phyloP scores from a whole-genome alignment of 2,329 filamentous ascomycete species.

The Colletotrichum kahawae region DNA sequence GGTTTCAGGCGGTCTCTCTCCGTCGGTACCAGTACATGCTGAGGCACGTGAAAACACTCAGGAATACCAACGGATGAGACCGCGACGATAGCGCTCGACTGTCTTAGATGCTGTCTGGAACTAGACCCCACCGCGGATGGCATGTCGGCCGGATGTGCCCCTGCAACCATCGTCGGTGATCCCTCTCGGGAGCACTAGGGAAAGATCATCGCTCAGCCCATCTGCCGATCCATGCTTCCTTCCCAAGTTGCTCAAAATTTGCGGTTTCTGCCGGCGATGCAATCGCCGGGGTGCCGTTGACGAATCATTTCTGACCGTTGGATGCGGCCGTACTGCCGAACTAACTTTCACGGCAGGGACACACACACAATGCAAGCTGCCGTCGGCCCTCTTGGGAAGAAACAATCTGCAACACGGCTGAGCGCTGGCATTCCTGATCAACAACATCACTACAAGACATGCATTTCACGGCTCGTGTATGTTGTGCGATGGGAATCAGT shows the following conservation, averaged over 20 bases:
- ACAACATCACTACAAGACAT: not conserved
- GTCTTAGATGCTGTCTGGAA: slow-evolving; percentile 14
- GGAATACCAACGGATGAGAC: not conserved
- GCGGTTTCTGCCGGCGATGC: not conserved
- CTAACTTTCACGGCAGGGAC: not conserved
- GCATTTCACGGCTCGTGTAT: not conserved
- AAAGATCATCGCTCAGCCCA: not conserved
- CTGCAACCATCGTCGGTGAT: slow-evolving; percentile 1
- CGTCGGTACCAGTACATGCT: not conserved
- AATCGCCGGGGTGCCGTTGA: not conserved
- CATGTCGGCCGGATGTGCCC: not conserved
- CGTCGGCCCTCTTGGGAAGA: not conserved
- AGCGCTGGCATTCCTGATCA: not conserved
- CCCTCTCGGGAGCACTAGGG: not conserved
- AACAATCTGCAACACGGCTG: not conserved
- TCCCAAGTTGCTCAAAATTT: not conserved
- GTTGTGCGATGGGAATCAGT: not conserved
- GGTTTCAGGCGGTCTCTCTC: not conserved
- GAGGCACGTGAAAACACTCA: not conserved
- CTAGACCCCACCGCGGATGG: not conserved
- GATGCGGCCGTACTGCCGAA: not conserved
- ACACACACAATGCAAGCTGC: not conserved
- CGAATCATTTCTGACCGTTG: not conserved
- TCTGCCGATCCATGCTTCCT: not conserved
- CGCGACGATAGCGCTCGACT: not conserved